A percentile compares a stretch with the other conserved stretches of the same genome.
Evolutionary conservation across 371 early-diverging fungal species (phyloP).

Genomic region (Lichtheimia hyalospora): DNA sequence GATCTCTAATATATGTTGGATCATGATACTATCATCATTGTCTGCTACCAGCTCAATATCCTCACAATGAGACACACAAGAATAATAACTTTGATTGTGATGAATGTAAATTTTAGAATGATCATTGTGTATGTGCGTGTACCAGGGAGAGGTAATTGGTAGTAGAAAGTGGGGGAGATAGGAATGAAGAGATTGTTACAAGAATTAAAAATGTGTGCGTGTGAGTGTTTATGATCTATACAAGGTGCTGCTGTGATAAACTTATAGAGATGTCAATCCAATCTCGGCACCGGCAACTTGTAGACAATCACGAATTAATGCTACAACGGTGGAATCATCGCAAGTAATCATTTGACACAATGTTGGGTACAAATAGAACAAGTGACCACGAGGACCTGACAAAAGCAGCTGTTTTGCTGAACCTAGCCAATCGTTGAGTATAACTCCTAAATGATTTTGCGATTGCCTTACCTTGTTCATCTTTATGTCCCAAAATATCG

Average conservation of each 20-base stretch:
- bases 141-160: too few relatives aligned
- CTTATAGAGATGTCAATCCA: slow-evolving; percentile 25
- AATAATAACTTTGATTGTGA: background rate
- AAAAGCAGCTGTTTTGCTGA: slow-evolving; percentile 50
- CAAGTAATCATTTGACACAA: slow-evolving; percentile 65
- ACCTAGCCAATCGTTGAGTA: slow-evolving; percentile 16
- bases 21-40: too few relatives aligned
- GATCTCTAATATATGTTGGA: too few relatives aligned
- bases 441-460: background rate
- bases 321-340: slow-evolving; percentile 56
- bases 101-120: background rate
- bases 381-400: slow-evolving; percentile 64
- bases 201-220: too few relatives aligned
- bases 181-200: too few relatives aligned
- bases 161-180: too few relatives aligned
- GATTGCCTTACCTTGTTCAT: slow-evolving; percentile 19
- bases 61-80: too few relatives aligned
- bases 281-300: slow-evolving; percentile 53
- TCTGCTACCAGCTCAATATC: too few relatives aligned
- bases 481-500: slow-evolving; percentile 33
- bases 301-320: slow-evolving; percentile 58
- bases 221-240: too few relatives aligned
- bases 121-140: background rate
- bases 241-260: too few relatives aligned
- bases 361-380: slow-evolving; percentile 73